Base-by-base conservation (phyloP, 345 rosid species). In the Moringa oleifera region DNA sequence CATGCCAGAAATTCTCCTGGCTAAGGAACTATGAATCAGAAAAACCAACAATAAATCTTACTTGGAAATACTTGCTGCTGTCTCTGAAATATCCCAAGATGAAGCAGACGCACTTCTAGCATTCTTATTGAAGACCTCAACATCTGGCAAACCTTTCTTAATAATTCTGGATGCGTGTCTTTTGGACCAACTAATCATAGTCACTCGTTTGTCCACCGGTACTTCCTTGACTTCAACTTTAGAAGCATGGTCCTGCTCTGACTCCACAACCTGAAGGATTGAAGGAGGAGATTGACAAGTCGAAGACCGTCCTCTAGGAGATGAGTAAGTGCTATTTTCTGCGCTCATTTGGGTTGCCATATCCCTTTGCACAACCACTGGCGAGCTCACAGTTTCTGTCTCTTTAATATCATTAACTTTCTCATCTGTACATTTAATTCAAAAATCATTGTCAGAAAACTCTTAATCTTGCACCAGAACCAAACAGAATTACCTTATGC, bases 281-380 rank as follows among this genome's bases (percentile, higher is more conserved):
- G 75, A 61, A 18, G 79, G 74, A 56, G 93, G 79, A 64, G 85
- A 11, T 33, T 70, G 54, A 46, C 62, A 65, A 12, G 53, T 31
- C 6, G 81, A 75, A 21, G 82, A 68, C 59, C 75, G 65, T 61
- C 50, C 71, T 63, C 70, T 68, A 4, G 84, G 76, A 50, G 85
- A 84, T 46, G 80, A 74, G 63, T 65, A 59, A 70, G 68, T 65
- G 58, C 77, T 73, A 41, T 72, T 75, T 4, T 78, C 83, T 3
- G 88, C 83, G 55, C 97, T 94, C 97, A 90, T 94, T 70, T 94
- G 97, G 9, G 99, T 90, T 10, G 97, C 88, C 85, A 83, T 90
- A 71, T 94, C 99, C 71, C 95, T 82, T 68, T 87, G 67, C 12
- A 89, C 85, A 53, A 79, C 67, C 20, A 60, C 83, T 2, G 76